Conservation (phyloP, 129 eudicot species). For the Silybum marianum region DNA sequence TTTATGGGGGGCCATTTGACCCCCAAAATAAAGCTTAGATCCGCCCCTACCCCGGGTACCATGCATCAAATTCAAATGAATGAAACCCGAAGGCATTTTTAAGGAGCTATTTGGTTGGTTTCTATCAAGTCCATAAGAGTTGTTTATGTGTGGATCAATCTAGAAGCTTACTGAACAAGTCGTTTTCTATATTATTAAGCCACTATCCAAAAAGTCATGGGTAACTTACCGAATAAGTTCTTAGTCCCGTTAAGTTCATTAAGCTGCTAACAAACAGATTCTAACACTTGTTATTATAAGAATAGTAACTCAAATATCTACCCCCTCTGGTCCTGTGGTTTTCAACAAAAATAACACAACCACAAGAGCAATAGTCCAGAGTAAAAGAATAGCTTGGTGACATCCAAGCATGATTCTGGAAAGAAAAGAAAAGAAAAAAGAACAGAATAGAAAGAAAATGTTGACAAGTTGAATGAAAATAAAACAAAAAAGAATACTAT, state of each 20-base stretch:
- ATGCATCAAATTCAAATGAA: neutral
- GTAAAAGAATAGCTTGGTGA: constrained; percentile 50
- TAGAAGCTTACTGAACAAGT: too few relatives aligned
- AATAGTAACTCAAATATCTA: constrained; percentile 31
- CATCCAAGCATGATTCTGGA: constrained; percentile 37
- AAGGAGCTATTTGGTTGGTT: too few relatives aligned
- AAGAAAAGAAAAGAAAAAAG: constrained; percentile 4
- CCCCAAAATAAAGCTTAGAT: too few relatives aligned
- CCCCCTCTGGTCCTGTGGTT: constrained; percentile 67
- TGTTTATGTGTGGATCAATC: too few relatives aligned
- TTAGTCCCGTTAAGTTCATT: too few relatives aligned
- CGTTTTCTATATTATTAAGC: too few relatives aligned
- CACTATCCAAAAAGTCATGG: too few relatives aligned
- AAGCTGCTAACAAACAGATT: neutral
- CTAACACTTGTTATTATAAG: constrained; percentile 17
- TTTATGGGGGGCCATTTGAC: too few relatives aligned
- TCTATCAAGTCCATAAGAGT: too few relatives aligned
- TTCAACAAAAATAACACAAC: constrained; percentile 73
- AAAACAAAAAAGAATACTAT: constrained; percentile 33
- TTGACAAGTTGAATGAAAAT: constrained; percentile 28
- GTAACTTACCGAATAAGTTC: too few relatives aligned
- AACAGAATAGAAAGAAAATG: constrained; percentile 17
- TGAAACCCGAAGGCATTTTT: neutral
- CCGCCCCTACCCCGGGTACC: too few relatives aligned
- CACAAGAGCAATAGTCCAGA: constrained; percentile 55